Evolutionary conservation across 75 land plant genomes (phyloP), one percentile per base, ranked within the genome.

Genomic region (Larix kaempferi): DNA sequence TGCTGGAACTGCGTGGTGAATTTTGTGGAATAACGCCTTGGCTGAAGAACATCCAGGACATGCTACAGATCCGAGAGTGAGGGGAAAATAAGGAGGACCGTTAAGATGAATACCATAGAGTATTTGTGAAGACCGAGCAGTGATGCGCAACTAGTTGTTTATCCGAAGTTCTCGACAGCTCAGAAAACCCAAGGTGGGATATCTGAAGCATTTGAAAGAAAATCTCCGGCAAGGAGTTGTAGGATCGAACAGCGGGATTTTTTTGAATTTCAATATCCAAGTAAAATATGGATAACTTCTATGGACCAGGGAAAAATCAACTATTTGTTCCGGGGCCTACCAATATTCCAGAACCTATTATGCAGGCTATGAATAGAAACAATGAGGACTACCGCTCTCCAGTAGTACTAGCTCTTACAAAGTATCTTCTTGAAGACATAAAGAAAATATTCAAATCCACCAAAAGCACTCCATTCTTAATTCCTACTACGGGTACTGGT

Each of bases 321-420:
- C 86, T 95, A 63, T 95, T 95, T 80, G 98, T 95, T 49, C 96
- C 98, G 21, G 94, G 98, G 12, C 96, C 96, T 15, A 88, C 88
- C 74, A 93, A 95, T 63, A 90, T 95, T 75, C 96, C 96, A 11
- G 96, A 95, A 59, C 90, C 76, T 16, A 88, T 95, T 61, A 35
- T 93, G 71, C 90, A 90, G 44, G 98, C 96, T 10, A 90, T 95
- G 94, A 93, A 91, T 87, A 77, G 98, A 56, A 93, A 89, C 88
- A 95, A 95, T 62, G 98, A 95, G 82, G 98, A 91, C 60, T 95
- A 95, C 78, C 98, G 96, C 77, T 88, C 96, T 62, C 96, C 96
- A 13, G 88, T 94, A 17, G 74, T 95, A 6, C 96, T 94, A 13
- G 91, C 90, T 26, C 63, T 95, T 63, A 94, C 96, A 21, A 95